Evolutionary conservation across 805 yeast genomes (phyloP).

Genomic region (Spathaspora hagerdaliae): DNA sequence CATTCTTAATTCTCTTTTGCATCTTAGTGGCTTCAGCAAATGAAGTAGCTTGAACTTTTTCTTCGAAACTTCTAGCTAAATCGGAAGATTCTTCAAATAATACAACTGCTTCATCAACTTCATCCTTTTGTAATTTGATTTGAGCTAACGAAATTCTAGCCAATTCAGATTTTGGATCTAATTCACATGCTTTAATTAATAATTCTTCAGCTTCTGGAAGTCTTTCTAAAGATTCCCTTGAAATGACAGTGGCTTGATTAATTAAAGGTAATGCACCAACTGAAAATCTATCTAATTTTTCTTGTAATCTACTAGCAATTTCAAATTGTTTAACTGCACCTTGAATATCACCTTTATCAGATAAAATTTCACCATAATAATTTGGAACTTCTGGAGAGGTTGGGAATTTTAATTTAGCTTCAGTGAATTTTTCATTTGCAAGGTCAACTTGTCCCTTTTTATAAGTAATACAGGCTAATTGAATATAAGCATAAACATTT

Average conservation of each 20-base stretch:
- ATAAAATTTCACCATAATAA: constrained; percentile 90
- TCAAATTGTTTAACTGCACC: constrained; percentile 84
- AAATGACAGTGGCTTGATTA: constrained; percentile 77
- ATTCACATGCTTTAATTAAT: constrained; percentile 69
- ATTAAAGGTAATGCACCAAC: constrained; percentile 88
- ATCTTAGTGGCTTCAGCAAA: constrained; percentile 90
- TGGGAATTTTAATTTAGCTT: constrained; percentile 73
- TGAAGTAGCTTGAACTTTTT: constrained; percentile 85
- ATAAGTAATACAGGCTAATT: constrained; percentile 88
- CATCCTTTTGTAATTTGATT: constrained; percentile 77
- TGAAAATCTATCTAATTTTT: constrained; percentile 58
- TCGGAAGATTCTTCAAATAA: constrained; percentile 80
- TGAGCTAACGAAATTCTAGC: constrained; percentile 93
- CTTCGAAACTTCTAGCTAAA: constrained; percentile 79
- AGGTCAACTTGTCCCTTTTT: constrained; percentile 61
- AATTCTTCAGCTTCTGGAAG: constrained; percentile 56
- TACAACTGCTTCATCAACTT: constrained; percentile 74
- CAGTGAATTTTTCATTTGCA: constrained; percentile 63
- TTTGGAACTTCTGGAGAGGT: constrained; percentile 89
- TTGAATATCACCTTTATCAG: constrained; percentile 69
- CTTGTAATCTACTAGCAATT: constrained; percentile 78
- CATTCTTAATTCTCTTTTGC: constrained; percentile 74
- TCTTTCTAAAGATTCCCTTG: constrained; percentile 48
- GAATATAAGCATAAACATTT: constrained; percentile 84
- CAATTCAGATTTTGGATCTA: constrained; percentile 86